phyloP scores from a whole-genome alignment of 164 flowering plant genomes.

The Cinnamomum micranthum region DNA sequence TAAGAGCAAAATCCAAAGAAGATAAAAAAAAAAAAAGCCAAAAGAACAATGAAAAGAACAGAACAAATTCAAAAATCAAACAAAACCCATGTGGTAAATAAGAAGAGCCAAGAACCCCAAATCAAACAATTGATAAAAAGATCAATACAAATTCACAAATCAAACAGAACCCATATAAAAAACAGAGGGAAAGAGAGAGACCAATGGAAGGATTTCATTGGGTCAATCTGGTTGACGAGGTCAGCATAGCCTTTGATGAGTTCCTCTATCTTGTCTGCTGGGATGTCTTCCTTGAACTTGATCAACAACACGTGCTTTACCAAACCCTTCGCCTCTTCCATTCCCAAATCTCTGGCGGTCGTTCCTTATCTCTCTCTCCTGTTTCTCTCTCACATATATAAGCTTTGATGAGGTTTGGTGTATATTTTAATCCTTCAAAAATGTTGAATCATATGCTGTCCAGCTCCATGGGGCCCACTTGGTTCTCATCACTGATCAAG shows the following conservation, averaged over 20 bases:
- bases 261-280: constrained; percentile 41
- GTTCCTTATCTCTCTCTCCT: background rate
- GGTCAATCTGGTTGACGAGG: constrained; percentile 52
- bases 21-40: background rate
- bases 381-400: background rate
- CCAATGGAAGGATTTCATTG: constrained; percentile 88
- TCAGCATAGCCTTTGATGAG: constrained; percentile 64
- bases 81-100: background rate
- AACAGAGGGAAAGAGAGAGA: constrained; percentile 10
- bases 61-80: too few relatives aligned
- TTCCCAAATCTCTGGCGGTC: constrained; percentile 4
- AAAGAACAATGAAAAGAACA: background rate
- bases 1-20: background rate
- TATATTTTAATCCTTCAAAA: too few relatives aligned
- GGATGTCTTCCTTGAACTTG: constrained; percentile 65
- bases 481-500: too few relatives aligned
- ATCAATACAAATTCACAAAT: too few relatives aligned
- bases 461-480: too few relatives aligned
- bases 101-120: background rate
- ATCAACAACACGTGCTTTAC: constrained; percentile 73
- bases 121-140: background rate
- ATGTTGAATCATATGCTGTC: too few relatives aligned
- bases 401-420: too few relatives aligned
- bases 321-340: constrained; percentile 55
- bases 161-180: too few relatives aligned